Conservation (phyloP, 768 basidiomycete species). For the Clitopilus hobsonii region DNA sequence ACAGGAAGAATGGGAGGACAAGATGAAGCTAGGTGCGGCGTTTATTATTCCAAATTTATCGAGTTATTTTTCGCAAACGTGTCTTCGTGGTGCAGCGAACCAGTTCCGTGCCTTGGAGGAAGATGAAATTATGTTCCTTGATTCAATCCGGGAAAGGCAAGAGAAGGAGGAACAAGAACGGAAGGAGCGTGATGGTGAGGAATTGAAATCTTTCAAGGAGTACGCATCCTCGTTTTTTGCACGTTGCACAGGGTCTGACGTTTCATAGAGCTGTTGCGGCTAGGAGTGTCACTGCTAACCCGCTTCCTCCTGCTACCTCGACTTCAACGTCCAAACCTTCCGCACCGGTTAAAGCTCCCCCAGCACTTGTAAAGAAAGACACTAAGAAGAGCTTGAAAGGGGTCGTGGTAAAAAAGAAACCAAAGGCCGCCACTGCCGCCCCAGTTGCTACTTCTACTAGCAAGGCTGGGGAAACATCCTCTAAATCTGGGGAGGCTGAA, state of each 20-base stretch:
- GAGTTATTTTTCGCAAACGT: constrained; percentile 3
- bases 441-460: constrained; percentile 8
- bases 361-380: constrained; percentile 48
- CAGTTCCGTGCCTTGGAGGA: constrained; percentile 88
- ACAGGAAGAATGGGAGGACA: constrained; percentile 93
- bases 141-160: constrained; percentile 73
- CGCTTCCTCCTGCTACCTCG: constrained; percentile 35
- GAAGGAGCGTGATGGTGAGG: constrained; percentile 71
- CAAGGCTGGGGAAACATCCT: constrained; percentile 6
- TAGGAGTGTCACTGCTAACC: constrained; percentile 43
- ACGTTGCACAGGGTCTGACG: constrained; percentile 5
- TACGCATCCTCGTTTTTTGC: constrained; percentile 25
- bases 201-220: constrained; percentile 77
- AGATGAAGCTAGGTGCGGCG: constrained; percentile 68
- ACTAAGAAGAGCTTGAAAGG: constrained; percentile 69
- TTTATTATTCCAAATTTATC: constrained; percentile 12
- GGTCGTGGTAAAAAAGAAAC: constrained; percentile 75
- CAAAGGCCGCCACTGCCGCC: constrained; percentile 37
- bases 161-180: constrained; percentile 73
- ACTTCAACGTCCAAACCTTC: constrained; percentile 23
- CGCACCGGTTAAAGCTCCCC: constrained; percentile 19
- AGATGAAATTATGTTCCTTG: constrained; percentile 87
- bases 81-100: constrained; percentile 48
- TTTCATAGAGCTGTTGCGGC: constrained; percentile 58
- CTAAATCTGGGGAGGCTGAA: constrained; percentile 8